phyloP scores from a whole-genome alignment of 2,329 filamentous ascomycete species.

The Pseudocercospora ulei region DNA sequence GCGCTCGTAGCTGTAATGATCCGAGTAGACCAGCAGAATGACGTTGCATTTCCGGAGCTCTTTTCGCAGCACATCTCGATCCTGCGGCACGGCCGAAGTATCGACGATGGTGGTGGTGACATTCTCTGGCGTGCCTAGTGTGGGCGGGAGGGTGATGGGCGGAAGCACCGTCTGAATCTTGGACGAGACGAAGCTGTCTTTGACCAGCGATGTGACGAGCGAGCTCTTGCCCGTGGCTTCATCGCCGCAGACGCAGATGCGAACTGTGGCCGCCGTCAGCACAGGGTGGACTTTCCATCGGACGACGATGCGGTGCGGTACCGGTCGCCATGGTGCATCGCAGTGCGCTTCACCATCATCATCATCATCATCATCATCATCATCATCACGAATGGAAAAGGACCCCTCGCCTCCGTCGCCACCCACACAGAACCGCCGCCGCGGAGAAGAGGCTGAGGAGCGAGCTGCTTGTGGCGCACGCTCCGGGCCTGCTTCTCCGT shows the following conservation, averaged over 20 bases:
- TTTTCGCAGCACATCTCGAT: conserved; percentile 78
- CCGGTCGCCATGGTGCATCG: conserved; percentile 21
- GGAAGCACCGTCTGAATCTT: conserved; percentile 93
- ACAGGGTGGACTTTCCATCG: not conserved
- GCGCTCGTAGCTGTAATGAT: conserved; percentile 97
- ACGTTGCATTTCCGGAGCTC: conserved; percentile 96
- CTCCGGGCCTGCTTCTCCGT: too few species aligned
- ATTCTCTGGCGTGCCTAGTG: conserved; percentile 86
- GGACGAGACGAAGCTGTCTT: conserved; percentile 89
- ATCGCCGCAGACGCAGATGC: conserved; percentile 93
- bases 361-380: too few species aligned
- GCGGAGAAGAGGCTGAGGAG: too few species aligned
- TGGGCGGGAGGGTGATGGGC: conserved; percentile 88
- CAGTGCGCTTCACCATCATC: too few species aligned
- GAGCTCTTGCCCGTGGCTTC: conserved; percentile 92
- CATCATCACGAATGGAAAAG: too few species aligned
- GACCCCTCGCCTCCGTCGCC: too few species aligned
- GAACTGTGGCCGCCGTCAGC: conserved; percentile 46
- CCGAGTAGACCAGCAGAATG: conserved; percentile 90
- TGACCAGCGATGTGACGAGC: conserved; percentile 64
- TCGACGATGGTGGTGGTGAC: conserved; percentile 96
- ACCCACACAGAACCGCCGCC: too few species aligned
- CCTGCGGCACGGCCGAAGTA: conserved; percentile 88
- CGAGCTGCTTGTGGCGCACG: too few species aligned
- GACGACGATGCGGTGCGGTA: not conserved